phyloP scores from a whole-genome alignment of 1,139 yeast genomes.

The Suhomyces anneliseae region DNA sequence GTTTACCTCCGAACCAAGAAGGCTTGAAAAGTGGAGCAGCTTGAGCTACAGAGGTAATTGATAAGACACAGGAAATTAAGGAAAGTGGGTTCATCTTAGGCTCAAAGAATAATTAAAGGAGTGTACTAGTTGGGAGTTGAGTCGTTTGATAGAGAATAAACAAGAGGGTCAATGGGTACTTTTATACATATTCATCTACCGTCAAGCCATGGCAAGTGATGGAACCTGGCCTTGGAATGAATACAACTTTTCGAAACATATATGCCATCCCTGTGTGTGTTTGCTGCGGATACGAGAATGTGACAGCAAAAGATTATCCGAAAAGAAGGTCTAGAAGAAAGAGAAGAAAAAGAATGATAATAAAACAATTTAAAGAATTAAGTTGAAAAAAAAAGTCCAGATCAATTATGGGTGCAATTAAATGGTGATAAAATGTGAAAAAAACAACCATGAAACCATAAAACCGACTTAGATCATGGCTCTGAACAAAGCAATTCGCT shows the following conservation, averaged over 20 bases:
- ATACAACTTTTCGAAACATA: background rate
- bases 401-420: no score
- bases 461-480: no score
- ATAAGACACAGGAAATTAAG: slow-evolving; percentile 5
- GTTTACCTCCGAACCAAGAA: background rate
- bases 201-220: background rate
- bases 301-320: background rate
- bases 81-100: slow-evolving; percentile 10
- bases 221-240: no score
- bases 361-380: no score
- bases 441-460: no score
- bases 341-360: background rate
- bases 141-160: background rate
- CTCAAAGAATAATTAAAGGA: slow-evolving; percentile 4
- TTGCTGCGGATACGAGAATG: background rate
- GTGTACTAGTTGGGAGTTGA: slow-evolving; percentile 9
- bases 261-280: background rate
- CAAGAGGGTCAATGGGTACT: background rate
- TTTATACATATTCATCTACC: background rate
- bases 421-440: no score
- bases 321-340: background rate
- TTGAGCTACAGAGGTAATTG: background rate
- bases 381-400: background rate
- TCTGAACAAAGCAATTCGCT: no score
- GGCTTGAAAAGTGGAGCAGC: slow-evolving; percentile 3